phyloP scores from a whole-genome alignment of 345 rosid genomes.

The Trapa bicornis region DNA sequence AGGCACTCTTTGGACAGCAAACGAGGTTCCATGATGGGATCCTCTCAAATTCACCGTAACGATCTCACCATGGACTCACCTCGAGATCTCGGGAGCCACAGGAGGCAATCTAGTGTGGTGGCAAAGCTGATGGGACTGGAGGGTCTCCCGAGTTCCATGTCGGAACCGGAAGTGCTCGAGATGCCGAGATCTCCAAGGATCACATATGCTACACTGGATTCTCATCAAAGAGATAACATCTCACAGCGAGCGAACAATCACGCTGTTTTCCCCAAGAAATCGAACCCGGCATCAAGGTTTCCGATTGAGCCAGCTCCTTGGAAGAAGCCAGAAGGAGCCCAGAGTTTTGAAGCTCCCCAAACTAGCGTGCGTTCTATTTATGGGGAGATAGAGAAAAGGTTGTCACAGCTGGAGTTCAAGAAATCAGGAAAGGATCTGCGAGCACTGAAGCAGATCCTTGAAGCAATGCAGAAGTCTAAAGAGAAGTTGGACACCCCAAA shows the following conservation, averaged over 20 bases:
- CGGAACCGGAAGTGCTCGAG: constrained; percentile 13
- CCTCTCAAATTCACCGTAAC: constrained; percentile 15
- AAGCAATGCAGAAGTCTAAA: constrained; percentile 66
- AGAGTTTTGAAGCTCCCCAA: constrained; percentile 22
- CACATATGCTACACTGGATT: constrained; percentile 8
- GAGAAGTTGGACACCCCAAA: constrained; percentile 28
- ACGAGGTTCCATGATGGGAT: constrained; percentile 32
- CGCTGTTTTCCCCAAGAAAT: constrained; percentile 30
- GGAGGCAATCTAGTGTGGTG: constrained; percentile 52
- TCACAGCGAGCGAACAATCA: constrained; percentile 24
- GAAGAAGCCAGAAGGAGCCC: constrained; percentile 49
- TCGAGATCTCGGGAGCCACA: constrained; percentile 44
- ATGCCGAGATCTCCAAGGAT: constrained; percentile 19
- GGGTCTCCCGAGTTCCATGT: constrained; percentile 29
- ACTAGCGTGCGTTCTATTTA: constrained; percentile 37
- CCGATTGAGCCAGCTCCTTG: constrained; percentile 59
- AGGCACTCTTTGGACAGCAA: constrained; percentile 86
- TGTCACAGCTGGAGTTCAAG: constrained; percentile 62
- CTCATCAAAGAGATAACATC: constrained; percentile 26
- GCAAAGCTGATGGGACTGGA: constrained; percentile 93
- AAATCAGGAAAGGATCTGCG: constrained; percentile 75
- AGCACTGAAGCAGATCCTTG: constrained; percentile 76
- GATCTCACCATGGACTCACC: constrained; percentile 15
- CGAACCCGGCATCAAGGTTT: constrained; percentile 30
- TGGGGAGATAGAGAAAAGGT: constrained; percentile 72